Percentiles rank a stretch among this genome's conserved stretches.
These are phyloP conservation scores for Terfezia claveryi DNA, from an alignment of 495 filamentous ascomycete genomes.

Conservation along the genomic window DNA sequence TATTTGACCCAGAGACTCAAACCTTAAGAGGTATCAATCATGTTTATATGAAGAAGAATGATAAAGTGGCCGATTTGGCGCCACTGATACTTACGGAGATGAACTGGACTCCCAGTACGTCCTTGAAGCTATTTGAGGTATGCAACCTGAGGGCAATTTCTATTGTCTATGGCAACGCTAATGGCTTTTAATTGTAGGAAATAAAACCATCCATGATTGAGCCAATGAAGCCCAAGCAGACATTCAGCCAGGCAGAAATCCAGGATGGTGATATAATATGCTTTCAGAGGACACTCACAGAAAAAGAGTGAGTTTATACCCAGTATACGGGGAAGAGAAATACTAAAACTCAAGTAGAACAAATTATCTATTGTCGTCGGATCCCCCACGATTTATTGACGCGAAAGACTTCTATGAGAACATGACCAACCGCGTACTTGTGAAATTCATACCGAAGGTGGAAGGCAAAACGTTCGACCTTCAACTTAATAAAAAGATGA, in stretches of 20 bases:
- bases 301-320: conserved; percentile 30
- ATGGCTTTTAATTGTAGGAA: conserved; percentile 29
- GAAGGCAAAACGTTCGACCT: conserved; percentile 40
- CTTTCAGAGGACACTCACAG: conserved; percentile 50
- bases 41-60: conserved; percentile 65
- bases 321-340: neutral
- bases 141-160: neutral
- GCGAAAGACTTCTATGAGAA: conserved; percentile 80
- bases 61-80: conserved; percentile 70
- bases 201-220: conserved; percentile 98
- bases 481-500: conserved; percentile 63
- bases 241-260: conserved; percentile 73
- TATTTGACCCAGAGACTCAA: conserved; percentile 62
- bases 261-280: conserved; percentile 95
- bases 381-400: conserved; percentile 29
- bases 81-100: conserved; percentile 60
- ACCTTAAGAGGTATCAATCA: conserved; percentile 52
- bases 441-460: conserved; percentile 42
- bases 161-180: neutral
- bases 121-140: conserved; percentile 49
- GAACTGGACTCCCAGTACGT: conserved; percentile 46
- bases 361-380: conserved; percentile 23
- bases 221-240: conserved; percentile 69
- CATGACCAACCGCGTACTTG: conserved; percentile 55
- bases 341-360: conserved; percentile 2